Percentiles rank a stretch among this genome's conserved stretches.
Evolutionary conservation across 208 protist genomes (phyloP).

Genomic region (Wallacemonas rigidus): DNA sequence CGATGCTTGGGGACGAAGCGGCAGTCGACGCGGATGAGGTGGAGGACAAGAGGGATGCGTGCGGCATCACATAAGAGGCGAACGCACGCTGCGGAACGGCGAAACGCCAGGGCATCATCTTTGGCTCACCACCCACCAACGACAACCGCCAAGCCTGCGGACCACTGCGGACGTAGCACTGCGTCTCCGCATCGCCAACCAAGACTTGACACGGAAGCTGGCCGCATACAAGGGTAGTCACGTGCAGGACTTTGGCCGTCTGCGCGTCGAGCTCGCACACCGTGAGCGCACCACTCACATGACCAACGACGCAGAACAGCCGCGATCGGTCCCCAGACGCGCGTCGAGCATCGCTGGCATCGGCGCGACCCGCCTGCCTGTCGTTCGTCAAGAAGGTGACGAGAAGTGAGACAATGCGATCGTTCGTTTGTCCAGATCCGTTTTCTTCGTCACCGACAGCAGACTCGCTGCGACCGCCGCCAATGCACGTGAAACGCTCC

Average conservation of each 20-base stretch:
- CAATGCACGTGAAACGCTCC: constrained; percentile 55
- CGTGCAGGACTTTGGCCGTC: constrained; percentile 60
- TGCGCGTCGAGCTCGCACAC: constrained; percentile 61
- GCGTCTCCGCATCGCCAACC: constrained; percentile 59
- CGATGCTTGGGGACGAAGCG: too few relatives aligned
- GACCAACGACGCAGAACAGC: constrained; percentile 77
- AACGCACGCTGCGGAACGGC: constrained; percentile 55
- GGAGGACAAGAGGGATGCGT: neutral
- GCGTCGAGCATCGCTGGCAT: neutral
- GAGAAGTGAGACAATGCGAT: constrained; percentile 66
- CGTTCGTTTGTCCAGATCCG: neutral
- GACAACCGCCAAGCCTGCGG: constrained; percentile 74
- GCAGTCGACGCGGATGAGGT: too few relatives aligned
- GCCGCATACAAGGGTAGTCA: constrained; percentile 55
- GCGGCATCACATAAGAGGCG: constrained; percentile 56
- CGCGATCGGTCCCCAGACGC: constrained; percentile 12
- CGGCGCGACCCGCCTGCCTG: constrained; percentile 12
- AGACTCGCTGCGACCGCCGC: neutral
- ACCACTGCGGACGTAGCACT: constrained; percentile 76
- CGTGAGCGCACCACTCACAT: constrained; percentile 72
- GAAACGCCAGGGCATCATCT: constrained; percentile 78
- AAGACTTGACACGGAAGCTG: constrained; percentile 64
- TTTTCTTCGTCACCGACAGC: constrained; percentile 8
- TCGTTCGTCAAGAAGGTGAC: constrained; percentile 62
- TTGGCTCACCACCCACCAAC: constrained; percentile 49